A percentile compares a stretch with the other conserved stretches of the same genome.
These are phyloP conservation scores for Phytophthora pseudosyringae DNA, from an alignment of 352 stramenopile species.

Conservation along the genomic window DNA sequence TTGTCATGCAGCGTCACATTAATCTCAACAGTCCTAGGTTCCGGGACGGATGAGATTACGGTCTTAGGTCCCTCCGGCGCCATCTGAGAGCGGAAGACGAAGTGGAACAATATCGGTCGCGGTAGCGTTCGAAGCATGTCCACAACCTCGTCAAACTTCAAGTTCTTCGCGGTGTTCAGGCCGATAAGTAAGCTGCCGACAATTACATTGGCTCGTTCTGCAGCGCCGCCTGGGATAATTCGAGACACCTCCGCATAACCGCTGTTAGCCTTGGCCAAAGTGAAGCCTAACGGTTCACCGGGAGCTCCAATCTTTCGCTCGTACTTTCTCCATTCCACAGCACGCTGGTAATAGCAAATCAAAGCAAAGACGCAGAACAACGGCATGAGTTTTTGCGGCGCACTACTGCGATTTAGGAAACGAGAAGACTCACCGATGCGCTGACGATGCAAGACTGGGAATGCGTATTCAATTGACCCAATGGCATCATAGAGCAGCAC, in stretches of 20 bases:
- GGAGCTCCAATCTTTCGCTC: constrained; percentile 55
- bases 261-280: constrained; percentile 67
- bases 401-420: background rate
- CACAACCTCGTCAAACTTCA: constrained; percentile 80
- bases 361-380: constrained; percentile 1
- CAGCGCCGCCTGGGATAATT: constrained; percentile 60
- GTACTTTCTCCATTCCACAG: constrained; percentile 66
- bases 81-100: constrained; percentile 55
- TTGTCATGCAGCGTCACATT: constrained; percentile 66
- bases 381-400: background rate
- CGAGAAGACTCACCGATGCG: constrained; percentile 36
- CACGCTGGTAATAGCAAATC: constrained; percentile 25
- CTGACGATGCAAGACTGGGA: constrained; percentile 65
- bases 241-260: constrained; percentile 78
- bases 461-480: constrained; percentile 66
- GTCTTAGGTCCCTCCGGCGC: constrained; percentile 24
- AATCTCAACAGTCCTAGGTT: constrained; percentile 64
- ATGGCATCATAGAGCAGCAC: constrained; percentile 50
- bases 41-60: constrained; percentile 63
- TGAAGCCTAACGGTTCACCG: constrained; percentile 66
- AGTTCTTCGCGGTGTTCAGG: constrained; percentile 61
- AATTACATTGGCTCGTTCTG: constrained; percentile 64
- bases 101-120: constrained; percentile 71
- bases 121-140: constrained; percentile 53
- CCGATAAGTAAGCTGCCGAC: constrained; percentile 81